Conservation (phyloP, 148 eudicot genomes). For the Vaccinium darrowii region DNA sequence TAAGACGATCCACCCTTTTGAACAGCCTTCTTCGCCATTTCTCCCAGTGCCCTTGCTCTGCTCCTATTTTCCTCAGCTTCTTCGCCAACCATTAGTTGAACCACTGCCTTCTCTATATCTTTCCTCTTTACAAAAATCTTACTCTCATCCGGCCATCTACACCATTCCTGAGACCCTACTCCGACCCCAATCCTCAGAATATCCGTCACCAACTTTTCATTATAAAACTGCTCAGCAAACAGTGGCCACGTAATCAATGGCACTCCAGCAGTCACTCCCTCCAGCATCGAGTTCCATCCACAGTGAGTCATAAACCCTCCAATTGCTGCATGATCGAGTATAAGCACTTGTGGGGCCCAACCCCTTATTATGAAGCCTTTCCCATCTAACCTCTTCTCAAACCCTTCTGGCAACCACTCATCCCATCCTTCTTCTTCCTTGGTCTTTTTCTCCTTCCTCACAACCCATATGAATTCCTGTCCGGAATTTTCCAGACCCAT, state of each 20-base stretch:
- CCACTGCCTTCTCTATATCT: slow-evolving; percentile 6
- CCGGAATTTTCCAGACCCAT: slow-evolving; percentile 22
- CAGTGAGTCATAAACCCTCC: slow-evolving; percentile 31
- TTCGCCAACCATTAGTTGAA: not conserved
- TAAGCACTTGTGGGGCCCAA: slow-evolving; percentile 27
- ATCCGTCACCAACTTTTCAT: slow-evolving; percentile 17
- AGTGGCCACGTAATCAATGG: slow-evolving; percentile 25
- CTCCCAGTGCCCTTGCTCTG: slow-evolving; percentile 10
- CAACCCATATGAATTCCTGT: slow-evolving; percentile 32
- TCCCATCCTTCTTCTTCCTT: not conserved
- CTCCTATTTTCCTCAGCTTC: slow-evolving; percentile 11
- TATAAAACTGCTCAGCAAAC: slow-evolving; percentile 20
- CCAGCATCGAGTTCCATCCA: slow-evolving; percentile 25
- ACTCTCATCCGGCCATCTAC: not conserved
- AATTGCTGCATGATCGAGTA: slow-evolving; percentile 17
- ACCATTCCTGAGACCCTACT: slow-evolving; percentile 18
- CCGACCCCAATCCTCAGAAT: slow-evolving; percentile 20
- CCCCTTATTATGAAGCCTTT: slow-evolving; percentile 25
- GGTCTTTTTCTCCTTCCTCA: slow-evolving; percentile 14
- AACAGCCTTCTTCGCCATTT: slow-evolving; percentile 12
- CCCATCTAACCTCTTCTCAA: slow-evolving; percentile 17
- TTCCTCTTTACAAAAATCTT: slow-evolving; percentile 10
- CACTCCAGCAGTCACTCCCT: slow-evolving; percentile 22
- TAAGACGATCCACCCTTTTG: slow-evolving; percentile 13
- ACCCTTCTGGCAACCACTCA: slow-evolving; percentile 19